Conservation (phyloP, 352 stramenopile species). For the Phytophthora rubi region DNA sequence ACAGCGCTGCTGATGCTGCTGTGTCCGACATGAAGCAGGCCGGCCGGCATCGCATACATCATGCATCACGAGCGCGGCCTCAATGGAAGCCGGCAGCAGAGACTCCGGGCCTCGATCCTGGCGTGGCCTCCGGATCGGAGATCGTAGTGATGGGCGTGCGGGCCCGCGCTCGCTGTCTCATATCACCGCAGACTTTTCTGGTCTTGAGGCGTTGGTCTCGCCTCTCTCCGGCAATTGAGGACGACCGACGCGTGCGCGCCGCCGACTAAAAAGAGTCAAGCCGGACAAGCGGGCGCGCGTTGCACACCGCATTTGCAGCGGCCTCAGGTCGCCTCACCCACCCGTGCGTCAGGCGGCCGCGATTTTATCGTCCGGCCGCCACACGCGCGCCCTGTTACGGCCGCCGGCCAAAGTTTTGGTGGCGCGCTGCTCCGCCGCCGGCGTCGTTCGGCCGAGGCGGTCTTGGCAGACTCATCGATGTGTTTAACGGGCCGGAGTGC, state of each 20-base stretch:
- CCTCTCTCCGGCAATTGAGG: neutral
- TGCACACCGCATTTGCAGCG: neutral
- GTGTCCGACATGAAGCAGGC: too few species aligned
- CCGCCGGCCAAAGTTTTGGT: conserved; percentile 12
- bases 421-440: conserved; percentile 2
- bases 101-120: neutral
- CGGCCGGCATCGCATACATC: conserved; percentile 14
- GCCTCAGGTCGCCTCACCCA: neutral
- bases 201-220: conserved; percentile 3
- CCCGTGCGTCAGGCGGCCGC: neutral
- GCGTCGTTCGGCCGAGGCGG: neutral
- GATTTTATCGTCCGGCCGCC: conserved; percentile 1
- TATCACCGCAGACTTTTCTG: conserved; percentile 1
- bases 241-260: neutral
- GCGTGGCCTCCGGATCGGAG: conserved; percentile 8
- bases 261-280: neutral
- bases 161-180: conserved; percentile 23
- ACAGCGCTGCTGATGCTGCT: neutral
- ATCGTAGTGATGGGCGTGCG: conserved; percentile 16
- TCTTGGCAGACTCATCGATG: conserved; percentile 26
- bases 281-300: neutral
- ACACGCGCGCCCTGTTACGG: conserved; percentile 21
- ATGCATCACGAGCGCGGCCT: conserved; percentile 11
- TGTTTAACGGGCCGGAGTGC: conserved; percentile 30
- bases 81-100: too few species aligned